These are phyloP conservation scores for Phytophthora fragariae DNA, from an alignment of 352 stramenopile genomes.

Conservation along the genomic window DNA sequence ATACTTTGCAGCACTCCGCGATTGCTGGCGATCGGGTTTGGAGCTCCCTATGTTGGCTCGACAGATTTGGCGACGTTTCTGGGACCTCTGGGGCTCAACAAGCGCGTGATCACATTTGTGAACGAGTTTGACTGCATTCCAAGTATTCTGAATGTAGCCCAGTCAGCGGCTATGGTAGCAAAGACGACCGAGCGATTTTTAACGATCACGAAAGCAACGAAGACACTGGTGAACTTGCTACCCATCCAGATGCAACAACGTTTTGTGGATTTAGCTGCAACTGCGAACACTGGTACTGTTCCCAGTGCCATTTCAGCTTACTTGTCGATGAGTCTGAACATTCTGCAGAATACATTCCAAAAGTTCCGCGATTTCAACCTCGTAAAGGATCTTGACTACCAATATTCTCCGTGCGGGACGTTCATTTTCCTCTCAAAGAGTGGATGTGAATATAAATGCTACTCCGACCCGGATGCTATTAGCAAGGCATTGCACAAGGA, in stretches of 20 bases:
- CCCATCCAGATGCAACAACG: conserved; percentile 78
- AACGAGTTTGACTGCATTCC: conserved; percentile 91
- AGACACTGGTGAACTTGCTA: conserved; percentile 73
- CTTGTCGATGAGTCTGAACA: conserved; percentile 79
- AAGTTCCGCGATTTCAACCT: conserved; percentile 82
- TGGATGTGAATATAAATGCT: conserved; percentile 57
- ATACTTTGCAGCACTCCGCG: conserved; percentile 48
- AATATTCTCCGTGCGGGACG: conserved; percentile 78
- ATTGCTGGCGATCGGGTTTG: conserved; percentile 81
- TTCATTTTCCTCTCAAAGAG: conserved; percentile 84
- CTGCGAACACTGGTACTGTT: conserved; percentile 33
- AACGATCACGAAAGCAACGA: conserved; percentile 85
- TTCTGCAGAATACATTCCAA: conserved; percentile 84
- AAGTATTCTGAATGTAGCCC: conserved; percentile 82
- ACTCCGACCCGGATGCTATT: conserved; percentile 53
- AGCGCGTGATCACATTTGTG: conserved; percentile 78
- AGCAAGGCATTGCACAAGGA: conserved; percentile 51
- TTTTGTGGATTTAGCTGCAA: conserved; percentile 52
- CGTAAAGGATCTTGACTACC: conserved; percentile 78
- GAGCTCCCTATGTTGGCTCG: conserved; percentile 75
- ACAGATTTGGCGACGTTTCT: conserved; percentile 56
- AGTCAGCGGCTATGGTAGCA: conserved; percentile 75
- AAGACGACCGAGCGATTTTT: conserved; percentile 85
- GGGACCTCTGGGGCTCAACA: conserved; percentile 51
- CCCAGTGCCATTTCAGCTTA: conserved; percentile 71